phyloP scores from a whole-genome alignment of 352 stramenopile genomes.

The Lagenidium sp. region DNA sequence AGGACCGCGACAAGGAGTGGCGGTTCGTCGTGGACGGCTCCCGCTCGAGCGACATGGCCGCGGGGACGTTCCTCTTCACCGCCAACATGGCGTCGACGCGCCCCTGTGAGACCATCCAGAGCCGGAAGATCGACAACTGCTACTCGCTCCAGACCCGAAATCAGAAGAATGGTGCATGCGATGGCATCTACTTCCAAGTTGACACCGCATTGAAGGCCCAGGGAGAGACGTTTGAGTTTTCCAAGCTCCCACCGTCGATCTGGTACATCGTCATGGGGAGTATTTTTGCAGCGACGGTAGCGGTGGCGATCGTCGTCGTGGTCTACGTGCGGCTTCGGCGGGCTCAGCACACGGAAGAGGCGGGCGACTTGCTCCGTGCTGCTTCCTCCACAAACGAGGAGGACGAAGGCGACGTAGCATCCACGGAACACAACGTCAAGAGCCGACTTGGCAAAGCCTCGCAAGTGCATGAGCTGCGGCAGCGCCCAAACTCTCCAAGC shows the following conservation, averaged over 20 bases:
- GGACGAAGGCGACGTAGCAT: background rate
- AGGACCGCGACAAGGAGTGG: slow-evolving; percentile 29
- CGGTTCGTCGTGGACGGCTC: slow-evolving; percentile 76
- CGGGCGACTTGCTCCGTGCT: slow-evolving; percentile 22
- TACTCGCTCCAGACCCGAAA: slow-evolving; percentile 71
- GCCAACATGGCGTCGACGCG: background rate
- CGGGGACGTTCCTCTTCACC: slow-evolving; percentile 55
- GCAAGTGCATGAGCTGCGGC: slow-evolving; percentile 8
- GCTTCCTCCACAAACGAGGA: background rate
- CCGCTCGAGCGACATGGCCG: slow-evolving; percentile 40
- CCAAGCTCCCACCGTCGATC: slow-evolving; percentile 31
- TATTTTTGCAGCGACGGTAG: slow-evolving; percentile 33
- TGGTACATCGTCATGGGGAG: slow-evolving; percentile 53
- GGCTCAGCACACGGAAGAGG: slow-evolving; percentile 12
- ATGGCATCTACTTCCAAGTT: slow-evolving; percentile 60
- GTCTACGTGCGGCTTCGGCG: slow-evolving; percentile 29
- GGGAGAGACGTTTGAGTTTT: slow-evolving; percentile 51
- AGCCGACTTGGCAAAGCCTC: too few species aligned
- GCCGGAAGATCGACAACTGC: slow-evolving; percentile 34
- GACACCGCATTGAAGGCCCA: slow-evolving; percentile 46
- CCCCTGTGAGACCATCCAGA: slow-evolving; percentile 21
- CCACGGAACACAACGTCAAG: too few species aligned
- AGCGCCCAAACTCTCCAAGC: slow-evolving; percentile 14
- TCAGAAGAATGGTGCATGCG: slow-evolving; percentile 41
- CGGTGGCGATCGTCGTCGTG: slow-evolving; percentile 34